Evolutionary conservation across 805 yeast genomes (phyloP), one percentile per base, ranked within the genome.

Genomic region (Cyberlindnera misumaiensis): DNA sequence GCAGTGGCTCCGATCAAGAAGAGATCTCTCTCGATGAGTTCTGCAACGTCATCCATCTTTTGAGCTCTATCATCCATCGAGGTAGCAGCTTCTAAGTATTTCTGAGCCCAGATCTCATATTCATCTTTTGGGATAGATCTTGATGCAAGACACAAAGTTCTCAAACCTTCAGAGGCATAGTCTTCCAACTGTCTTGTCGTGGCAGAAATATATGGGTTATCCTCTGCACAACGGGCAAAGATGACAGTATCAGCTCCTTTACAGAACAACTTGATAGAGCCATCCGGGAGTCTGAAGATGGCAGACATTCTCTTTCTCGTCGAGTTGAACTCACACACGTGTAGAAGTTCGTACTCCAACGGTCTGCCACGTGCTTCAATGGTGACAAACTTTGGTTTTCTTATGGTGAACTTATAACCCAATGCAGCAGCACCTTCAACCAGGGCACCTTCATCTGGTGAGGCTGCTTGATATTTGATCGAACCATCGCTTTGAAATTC

Each of bases 201-300:
- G 0, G 89, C 75, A 8, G 81, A 82, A 1, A 85, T 82, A 59
- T 80, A 89, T n/a, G 86, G 89, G 48, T 83, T 87, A 36, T 70
- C 72, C 15, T 70, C 69, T 0, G 78, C 70, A 28, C 93, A 67
- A 49, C 99, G 75, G 59, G 89, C 96, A 47, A 90, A 63, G 42
- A 93, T 88, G 1, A 93, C 98, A 15, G 95, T 86, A 58, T 93
- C 99, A 4, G 99, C 99, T 55, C 99, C 99, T 60, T 93, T 93
- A 57, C 96, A 88, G 55, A 84, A 88, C 31, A 93, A 63, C 43
- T 94, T 72, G 35, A 93, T 85, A 13, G 79, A 68, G 1, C 97
- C 97, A 65, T 93, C 97, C 0, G 98, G 97, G 51, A 94, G 83
- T 55, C 95, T 71, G 62, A 88, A 84, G 35, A 93, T 78, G 0